Evolutionary conservation across 2,329 filamentous ascomycete species (phyloP).

Genomic region (Eutypella sp.): DNA sequence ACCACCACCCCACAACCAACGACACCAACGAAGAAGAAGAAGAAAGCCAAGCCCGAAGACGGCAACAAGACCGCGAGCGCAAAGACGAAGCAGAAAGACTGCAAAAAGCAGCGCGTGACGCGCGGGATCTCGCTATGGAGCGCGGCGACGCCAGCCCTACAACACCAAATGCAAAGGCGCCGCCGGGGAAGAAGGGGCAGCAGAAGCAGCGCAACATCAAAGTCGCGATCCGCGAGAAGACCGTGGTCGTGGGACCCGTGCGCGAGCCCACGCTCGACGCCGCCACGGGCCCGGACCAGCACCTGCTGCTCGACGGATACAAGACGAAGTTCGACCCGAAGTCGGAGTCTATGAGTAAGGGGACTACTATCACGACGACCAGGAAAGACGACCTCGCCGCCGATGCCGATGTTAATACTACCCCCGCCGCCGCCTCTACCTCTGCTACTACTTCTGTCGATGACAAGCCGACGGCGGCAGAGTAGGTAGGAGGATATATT

Average conservation of each 20-base stretch:
- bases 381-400: too few species aligned
- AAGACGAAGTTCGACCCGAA: conserved; percentile 33
- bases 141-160: conserved; percentile 23
- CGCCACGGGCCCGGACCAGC: conserved; percentile 34
- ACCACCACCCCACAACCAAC: too few species aligned
- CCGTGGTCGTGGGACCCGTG: conserved; percentile 30
- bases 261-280: conserved; percentile 33
- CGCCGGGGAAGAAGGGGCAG: conserved; percentile 21
- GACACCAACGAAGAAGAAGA: conserved; percentile 42
- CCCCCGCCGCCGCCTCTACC: too few species aligned
- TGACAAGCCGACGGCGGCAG: too few species aligned
- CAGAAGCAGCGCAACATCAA: conserved; percentile 36
- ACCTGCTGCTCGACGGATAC: conserved; percentile 49
- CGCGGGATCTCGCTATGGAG: conserved; percentile 24
- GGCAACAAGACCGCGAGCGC: conserved; percentile 36
- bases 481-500: too few species aligned
- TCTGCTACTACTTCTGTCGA: too few species aligned
- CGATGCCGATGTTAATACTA: too few species aligned
- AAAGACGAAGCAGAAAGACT: conserved; percentile 38
- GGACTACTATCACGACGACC: conserved; percentile 10
- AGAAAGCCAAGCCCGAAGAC: conserved; percentile 14
- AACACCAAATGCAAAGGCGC: too few species aligned
- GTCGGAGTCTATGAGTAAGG: conserved; percentile 14
- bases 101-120: conserved; percentile 21
- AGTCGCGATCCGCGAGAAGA: conserved; percentile 49